Conservation (phyloP, 805 yeast genomes). For the Candida khao-thaluensis region DNA sequence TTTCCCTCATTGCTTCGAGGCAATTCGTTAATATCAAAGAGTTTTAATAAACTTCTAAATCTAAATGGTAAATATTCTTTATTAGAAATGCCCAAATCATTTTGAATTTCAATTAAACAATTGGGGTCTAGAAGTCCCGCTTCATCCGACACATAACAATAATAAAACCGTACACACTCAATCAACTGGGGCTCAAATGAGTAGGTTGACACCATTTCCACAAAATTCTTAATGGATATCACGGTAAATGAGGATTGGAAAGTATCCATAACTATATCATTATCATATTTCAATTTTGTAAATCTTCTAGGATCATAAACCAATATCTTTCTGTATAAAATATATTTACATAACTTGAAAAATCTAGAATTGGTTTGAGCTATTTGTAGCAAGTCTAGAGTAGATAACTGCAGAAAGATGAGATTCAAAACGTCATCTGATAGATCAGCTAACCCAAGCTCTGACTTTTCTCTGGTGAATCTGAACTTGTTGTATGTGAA, state of each 20-base stretch:
- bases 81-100: neutral
- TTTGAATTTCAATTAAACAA: neutral
- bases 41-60: no score
- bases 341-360: neutral
- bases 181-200: slow-evolving; percentile 1
- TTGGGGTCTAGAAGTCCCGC: neutral
- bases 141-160: slow-evolving; percentile 1
- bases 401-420: neutral
- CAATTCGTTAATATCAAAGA: no score
- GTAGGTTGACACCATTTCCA: neutral
- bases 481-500: slow-evolving; percentile 1
- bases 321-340: neutral
- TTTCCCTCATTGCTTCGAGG: no score
- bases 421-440: slow-evolving; percentile 2
- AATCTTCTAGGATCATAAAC: slow-evolving; percentile 1
- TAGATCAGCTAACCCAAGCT: neutral
- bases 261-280: neutral
- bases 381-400: neutral
- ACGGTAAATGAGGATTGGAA: neutral
- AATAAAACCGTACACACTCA: slow-evolving; percentile 1
- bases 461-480: neutral
- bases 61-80: neutral
- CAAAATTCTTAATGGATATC: slow-evolving; percentile 1
- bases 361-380: neutral
- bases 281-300: neutral